Percentiles rank a stretch among this genome's conserved stretches.
These are phyloP conservation scores for Taphrina flavorubra DNA, from an alignment of 1,139 yeast species.

Conservation along the genomic window DNA sequence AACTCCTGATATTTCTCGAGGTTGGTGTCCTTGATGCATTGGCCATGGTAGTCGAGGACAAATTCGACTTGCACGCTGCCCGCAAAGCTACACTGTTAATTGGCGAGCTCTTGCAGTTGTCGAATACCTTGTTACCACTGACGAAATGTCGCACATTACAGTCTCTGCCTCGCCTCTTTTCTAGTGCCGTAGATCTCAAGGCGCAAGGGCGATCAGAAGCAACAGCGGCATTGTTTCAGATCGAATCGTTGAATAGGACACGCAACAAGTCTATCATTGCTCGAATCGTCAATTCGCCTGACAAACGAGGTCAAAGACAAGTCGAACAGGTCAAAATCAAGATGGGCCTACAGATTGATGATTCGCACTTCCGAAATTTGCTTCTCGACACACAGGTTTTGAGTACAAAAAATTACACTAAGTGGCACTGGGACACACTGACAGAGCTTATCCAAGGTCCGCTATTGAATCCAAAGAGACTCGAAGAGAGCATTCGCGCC, in stretches of 20 bases:
- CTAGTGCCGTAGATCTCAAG: conserved; percentile 49
- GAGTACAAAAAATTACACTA: conserved; percentile 74
- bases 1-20: conserved; percentile 61
- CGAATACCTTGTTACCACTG: conserved; percentile 62
- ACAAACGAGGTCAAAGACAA: conserved; percentile 50
- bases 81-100: conserved; percentile 69
- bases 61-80: conserved; percentile 57
- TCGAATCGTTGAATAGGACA: conserved; percentile 51
- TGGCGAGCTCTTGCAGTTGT: conserved; percentile 65
- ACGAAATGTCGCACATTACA: conserved; percentile 49
- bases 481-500: conserved; percentile 78
- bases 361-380: conserved; percentile 68
- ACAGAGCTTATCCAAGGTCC: conserved; percentile 80
- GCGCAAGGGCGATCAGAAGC: conserved; percentile 46
- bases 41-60: conserved; percentile 58
- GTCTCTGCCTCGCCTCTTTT: conserved; percentile 51
- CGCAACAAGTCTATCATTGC: conserved; percentile 29
- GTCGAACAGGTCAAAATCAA: conserved; percentile 57
- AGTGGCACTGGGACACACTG: conserved; percentile 87
- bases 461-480: conserved; percentile 66
- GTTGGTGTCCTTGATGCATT: conserved; percentile 63
- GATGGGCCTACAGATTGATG: conserved; percentile 67
- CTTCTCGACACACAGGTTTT: conserved; percentile 72
- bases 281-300: conserved; percentile 1
- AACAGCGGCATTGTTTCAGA: conserved; percentile 54